Evolutionary conservation across 2,329 filamentous ascomycete species (phyloP).

Genomic region (Calonectria montana): DNA sequence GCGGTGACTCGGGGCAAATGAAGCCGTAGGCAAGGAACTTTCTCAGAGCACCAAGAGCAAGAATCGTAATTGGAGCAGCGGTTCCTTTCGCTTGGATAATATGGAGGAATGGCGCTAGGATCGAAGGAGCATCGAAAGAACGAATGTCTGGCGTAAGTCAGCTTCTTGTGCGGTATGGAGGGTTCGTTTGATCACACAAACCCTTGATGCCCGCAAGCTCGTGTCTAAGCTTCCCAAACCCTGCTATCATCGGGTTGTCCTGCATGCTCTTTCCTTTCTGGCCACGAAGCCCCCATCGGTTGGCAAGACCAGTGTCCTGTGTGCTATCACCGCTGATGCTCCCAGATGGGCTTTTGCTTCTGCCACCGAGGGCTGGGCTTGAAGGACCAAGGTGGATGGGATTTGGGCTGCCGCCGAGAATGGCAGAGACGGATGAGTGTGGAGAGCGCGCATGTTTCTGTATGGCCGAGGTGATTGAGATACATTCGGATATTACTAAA

Average conservation of each 20-base stretch:
- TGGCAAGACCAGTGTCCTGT: constrained; percentile 72
- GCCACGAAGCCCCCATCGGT: constrained; percentile 91
- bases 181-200: constrained; percentile 48
- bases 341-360: constrained; percentile 54
- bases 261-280: constrained; percentile 98
- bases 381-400: constrained; percentile 65
- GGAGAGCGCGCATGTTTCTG: constrained; percentile 97
- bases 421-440: constrained; percentile 95
- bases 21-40: constrained; percentile 98
- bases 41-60: constrained; percentile 91
- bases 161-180: constrained; percentile 12
- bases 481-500: constrained; percentile 97
- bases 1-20: constrained; percentile 84
- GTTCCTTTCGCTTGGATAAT: constrained; percentile 97
- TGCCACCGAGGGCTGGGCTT: constrained; percentile 53
- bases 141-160: constrained; percentile 75
- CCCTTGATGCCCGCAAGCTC: constrained; percentile 89
- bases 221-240: constrained; percentile 88
- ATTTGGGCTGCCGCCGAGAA: constrained; percentile 81
- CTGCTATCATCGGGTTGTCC: constrained; percentile 95
- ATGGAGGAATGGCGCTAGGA: constrained; percentile 94
- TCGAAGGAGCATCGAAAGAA: constrained; percentile 86
- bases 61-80: constrained; percentile 93
- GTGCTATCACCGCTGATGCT: constrained; percentile 53
- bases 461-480: constrained; percentile 97